phyloP scores from a whole-genome alignment of 768 basidiomycete genomes.

The Strobilomyces confusus region DNA sequence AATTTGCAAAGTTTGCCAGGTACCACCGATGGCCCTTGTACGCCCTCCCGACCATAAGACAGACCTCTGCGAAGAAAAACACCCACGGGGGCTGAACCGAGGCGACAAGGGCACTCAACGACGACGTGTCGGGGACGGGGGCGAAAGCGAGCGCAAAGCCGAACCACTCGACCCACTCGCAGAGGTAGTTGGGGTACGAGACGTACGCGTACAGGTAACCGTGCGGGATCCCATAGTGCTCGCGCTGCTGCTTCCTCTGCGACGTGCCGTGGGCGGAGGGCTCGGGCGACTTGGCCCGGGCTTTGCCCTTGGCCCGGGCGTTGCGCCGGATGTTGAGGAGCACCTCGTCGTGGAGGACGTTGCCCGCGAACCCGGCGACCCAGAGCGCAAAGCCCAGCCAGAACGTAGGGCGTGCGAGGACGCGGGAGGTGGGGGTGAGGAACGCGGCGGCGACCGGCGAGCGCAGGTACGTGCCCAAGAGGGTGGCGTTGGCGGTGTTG shows the following conservation, averaged over 20 bases:
- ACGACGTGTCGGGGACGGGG: slow-evolving; percentile 38
- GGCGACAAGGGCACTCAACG: slow-evolving; percentile 39
- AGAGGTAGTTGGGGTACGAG: slow-evolving; percentile 91
- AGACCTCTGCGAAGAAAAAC: slow-evolving; percentile 70
- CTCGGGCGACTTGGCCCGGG: slow-evolving; percentile 24
- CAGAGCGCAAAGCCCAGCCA: slow-evolving; percentile 65
- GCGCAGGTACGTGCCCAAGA: slow-evolving; percentile 68
- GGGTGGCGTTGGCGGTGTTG: slow-evolving; percentile 68
- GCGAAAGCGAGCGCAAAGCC: slow-evolving; percentile 80
- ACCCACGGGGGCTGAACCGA: slow-evolving; percentile 69
- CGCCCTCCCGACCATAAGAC: slow-evolving; percentile 78
- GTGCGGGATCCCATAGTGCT: slow-evolving; percentile 77
- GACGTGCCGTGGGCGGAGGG: slow-evolving; percentile 19
- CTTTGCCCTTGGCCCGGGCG: slow-evolving; percentile 38
- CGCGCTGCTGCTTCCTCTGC: slow-evolving; percentile 25
- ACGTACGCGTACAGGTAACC: slow-evolving; percentile 73
- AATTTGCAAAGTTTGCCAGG: slow-evolving; percentile 68
- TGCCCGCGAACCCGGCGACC: slow-evolving; percentile 68
- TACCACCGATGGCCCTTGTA: slow-evolving; percentile 88
- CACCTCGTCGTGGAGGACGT: slow-evolving; percentile 88
- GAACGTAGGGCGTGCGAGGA: slow-evolving; percentile 43
- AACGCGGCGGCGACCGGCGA: slow-evolving; percentile 49
- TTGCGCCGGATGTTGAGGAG: slow-evolving; percentile 77
- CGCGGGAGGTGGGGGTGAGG: slow-evolving; percentile 26
- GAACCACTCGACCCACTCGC: slow-evolving; percentile 94